A percentile compares a stretch with the other conserved stretches of the same genome.
These are phyloP conservation scores for Corchorus capsularis DNA, from an alignment of 345 rosid species.

Conservation along the genomic window DNA sequence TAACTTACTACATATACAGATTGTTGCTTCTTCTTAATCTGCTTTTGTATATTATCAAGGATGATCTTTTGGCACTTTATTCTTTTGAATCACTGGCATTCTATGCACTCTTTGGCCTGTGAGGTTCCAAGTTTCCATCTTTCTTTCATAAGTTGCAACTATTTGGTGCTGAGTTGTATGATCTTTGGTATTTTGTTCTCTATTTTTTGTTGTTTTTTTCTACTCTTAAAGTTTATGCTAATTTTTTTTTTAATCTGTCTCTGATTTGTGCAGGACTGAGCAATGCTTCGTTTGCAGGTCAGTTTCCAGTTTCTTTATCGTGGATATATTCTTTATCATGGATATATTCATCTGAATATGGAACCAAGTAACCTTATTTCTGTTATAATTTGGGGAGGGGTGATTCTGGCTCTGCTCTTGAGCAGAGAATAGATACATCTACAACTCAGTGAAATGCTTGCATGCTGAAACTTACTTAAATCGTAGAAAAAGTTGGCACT, in stretches of 20 bases:
- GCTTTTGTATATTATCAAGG: too few species aligned
- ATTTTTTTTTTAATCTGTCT: neutral
- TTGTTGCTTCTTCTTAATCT: too few species aligned
- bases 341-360: neutral
- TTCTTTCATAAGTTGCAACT: neutral
- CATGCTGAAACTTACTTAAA: neutral
- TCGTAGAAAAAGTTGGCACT: neutral
- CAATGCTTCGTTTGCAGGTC: slow-evolving; percentile 21
- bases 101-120: neutral
- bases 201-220: neutral
- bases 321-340: neutral
- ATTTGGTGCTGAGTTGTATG: too few species aligned
- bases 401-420: too few species aligned
- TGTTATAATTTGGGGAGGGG: too few species aligned
- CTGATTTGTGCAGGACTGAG: slow-evolving; percentile 2
- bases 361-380: neutral
- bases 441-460: too few species aligned
- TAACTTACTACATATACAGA: too few species aligned
- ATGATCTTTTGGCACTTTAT: neutral
- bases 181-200: neutral
- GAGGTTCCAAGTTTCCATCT: neutral
- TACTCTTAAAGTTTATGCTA: neutral
- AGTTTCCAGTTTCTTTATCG: neutral
- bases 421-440: too few species aligned
- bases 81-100: neutral